These are phyloP conservation scores for Pichia heedii DNA, from an alignment of 805 yeast species.

Conservation along the genomic window DNA sequence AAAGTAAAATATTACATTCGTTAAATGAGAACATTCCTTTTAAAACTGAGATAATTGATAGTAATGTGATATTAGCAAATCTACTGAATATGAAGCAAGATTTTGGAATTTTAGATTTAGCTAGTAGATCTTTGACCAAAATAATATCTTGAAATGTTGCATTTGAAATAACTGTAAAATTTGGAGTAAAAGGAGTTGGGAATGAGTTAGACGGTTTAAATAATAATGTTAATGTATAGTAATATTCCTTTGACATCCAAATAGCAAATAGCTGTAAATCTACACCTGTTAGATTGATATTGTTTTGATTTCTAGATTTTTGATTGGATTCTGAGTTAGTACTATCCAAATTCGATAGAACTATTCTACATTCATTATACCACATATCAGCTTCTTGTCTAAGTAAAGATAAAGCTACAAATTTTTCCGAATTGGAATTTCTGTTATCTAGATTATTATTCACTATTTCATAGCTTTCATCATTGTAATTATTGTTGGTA, in stretches of 20 bases:
- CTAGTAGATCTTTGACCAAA: slow-evolving; percentile 1
- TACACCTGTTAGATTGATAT: neutral
- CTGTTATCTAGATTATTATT: no score
- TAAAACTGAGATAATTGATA: neutral
- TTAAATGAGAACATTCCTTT: slow-evolving; percentile 4
- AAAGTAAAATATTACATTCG: neutral
- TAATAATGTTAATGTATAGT: slow-evolving; percentile 36
- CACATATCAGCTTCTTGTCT: slow-evolving; percentile 31
- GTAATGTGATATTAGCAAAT: slow-evolving; percentile 16
- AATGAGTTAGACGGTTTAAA: slow-evolving; percentile 42
- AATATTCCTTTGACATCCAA: slow-evolving; percentile 35
- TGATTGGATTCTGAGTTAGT: neutral
- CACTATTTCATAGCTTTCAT: no score
- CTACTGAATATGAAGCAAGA: slow-evolving; percentile 31
- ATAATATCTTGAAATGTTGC: slow-evolving; percentile 6
- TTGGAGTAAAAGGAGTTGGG: slow-evolving; percentile 35
- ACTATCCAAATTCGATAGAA: slow-evolving; percentile 13
- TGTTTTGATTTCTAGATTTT: neutral
- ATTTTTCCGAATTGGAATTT: slow-evolving; percentile 29
- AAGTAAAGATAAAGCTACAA: slow-evolving; percentile 25
- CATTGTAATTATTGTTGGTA: no score
- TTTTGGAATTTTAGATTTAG: neutral
- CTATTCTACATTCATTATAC: slow-evolving; percentile 21
- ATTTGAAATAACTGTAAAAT: slow-evolving; percentile 20
- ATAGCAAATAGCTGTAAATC: slow-evolving; percentile 26